Evolutionary conservation across 2,329 filamentous ascomycete genomes (phyloP), one percentile per base, ranked within the genome.

Genomic region (Nakataea oryzae): DNA sequence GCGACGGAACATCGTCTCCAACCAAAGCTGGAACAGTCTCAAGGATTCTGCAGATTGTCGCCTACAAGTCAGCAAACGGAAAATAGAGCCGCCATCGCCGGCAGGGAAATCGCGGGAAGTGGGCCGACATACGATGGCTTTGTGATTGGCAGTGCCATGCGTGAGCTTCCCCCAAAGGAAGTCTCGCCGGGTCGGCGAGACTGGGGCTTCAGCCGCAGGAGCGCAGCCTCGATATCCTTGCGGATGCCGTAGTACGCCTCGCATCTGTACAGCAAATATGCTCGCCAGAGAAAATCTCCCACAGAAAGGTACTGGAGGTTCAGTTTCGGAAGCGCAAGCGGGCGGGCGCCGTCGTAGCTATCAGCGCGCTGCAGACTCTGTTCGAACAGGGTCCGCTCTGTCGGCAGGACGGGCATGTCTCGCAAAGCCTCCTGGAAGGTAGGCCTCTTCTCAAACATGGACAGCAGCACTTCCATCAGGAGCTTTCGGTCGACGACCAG

Each of bases 261-360:
- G 63, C 88, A 90, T 54, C 93, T 86, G 72, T 96, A 95, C 11
- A 99, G 79, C 17, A 96, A 82, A 69, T 97, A 88, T 0, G 93
- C 92, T 65, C 96, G 85, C 92, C 93, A 99, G n/a, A 99, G 77
- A 69, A 99, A 99, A 73, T 99, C 95, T 3, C 92, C 92, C 60
- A 96, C 86, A 3, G 93, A 96, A 17, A 99, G 80, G 74, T 99
- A 99, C 71, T 99, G 95, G 30, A 99, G 78, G 68, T 97, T 99
- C 57, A 97, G 76, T 72, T 99, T 99, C 3, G 95, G 95, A 56
- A 99, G 86, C 3, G 95, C 91, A 63, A 99, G 80, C 6, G 95
- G 93, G 58, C 85, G 85, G 28, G 91, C 92, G 29, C 93, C 93
- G 72, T 96, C 88, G 69, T 97, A 97, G 9, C 81, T 81, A 69